These are phyloP conservation scores for Colletotrichum shisoi DNA, from an alignment of 2,329 filamentous ascomycete species.

Conservation along the genomic window DNA sequence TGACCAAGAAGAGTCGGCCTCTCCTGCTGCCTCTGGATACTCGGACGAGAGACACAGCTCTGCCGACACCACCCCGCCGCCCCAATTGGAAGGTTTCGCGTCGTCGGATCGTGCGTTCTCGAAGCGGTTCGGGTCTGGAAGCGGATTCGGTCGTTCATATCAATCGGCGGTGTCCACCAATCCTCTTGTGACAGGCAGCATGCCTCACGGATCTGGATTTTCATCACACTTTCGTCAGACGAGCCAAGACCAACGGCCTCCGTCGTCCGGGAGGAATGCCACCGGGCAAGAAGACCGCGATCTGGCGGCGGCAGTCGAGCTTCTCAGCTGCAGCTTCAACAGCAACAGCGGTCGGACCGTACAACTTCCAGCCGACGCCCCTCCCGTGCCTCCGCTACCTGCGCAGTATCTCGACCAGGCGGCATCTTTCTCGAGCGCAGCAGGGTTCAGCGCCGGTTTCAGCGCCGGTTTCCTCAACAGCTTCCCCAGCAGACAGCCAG, in stretches of 20 bases:
- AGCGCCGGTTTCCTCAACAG: slow-evolving; percentile 67
- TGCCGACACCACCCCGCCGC: slow-evolving; percentile 90
- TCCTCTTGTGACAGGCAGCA: slow-evolving; percentile 59
- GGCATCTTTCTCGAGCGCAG: slow-evolving; percentile 63
- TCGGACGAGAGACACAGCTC: slow-evolving; percentile 84
- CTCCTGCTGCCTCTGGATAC: slow-evolving; percentile 80
- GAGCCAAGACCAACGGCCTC: slow-evolving; percentile 74
- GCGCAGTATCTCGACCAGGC: slow-evolving; percentile 76
- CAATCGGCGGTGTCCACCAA: slow-evolving; percentile 71
- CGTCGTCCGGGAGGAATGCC: slow-evolving; percentile 77
- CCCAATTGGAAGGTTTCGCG: slow-evolving; percentile 71
- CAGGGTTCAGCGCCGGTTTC: slow-evolving; percentile 70
- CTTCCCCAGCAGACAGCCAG: slow-evolving; percentile 67
- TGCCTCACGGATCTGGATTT: slow-evolving; percentile 59
- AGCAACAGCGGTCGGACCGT: slow-evolving; percentile 72
- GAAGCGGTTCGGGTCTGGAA: slow-evolving; percentile 67
- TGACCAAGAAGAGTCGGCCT: slow-evolving; percentile 75
- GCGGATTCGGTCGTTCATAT: slow-evolving; percentile 77
- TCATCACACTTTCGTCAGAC: slow-evolving; percentile 72
- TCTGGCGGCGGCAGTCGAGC: slow-evolving; percentile 86
- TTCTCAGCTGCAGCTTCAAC: slow-evolving; percentile 89
- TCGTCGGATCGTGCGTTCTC: slow-evolving; percentile 57
- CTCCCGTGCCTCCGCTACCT: slow-evolving; percentile 87
- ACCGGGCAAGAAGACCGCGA: slow-evolving; percentile 85
- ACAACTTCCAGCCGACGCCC: slow-evolving; percentile 74